Percentiles rank a stretch among this genome's conserved stretches.
These are phyloP conservation scores for Neofusicoccum sp. DNA, from an alignment of 2,329 filamentous ascomycete genomes.

Conservation along the genomic window DNA sequence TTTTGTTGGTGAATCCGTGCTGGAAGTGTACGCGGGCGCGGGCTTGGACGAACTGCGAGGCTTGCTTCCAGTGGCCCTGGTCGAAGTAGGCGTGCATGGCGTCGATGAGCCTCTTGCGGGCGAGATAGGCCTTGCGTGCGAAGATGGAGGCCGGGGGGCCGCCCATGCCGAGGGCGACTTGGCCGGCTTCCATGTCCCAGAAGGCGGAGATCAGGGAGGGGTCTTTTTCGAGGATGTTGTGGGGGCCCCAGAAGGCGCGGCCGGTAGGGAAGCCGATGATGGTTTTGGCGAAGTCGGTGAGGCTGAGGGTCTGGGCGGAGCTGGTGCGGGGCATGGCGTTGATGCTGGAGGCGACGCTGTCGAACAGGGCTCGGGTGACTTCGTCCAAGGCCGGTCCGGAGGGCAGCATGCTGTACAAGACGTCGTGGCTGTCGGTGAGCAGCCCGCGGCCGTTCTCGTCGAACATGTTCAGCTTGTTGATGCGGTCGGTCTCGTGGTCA, in stretches of 20 bases:
- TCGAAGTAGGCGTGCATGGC: slow-evolving; percentile 31
- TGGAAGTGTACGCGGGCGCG: slow-evolving; percentile 25
- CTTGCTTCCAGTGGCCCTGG: slow-evolving; percentile 24
- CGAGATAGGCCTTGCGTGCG: slow-evolving; percentile 39
- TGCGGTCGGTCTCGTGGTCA: slow-evolving; percentile 23
- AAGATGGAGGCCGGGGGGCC: slow-evolving; percentile 35
- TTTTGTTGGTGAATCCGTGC: slow-evolving; percentile 24
- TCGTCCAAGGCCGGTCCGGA: background rate
- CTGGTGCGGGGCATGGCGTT: background rate
- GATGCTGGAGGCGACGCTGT: background rate
- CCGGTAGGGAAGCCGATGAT: slow-evolving; percentile 29
- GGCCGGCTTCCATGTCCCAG: slow-evolving; percentile 43
- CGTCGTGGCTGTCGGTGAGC: background rate
- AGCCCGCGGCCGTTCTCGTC: background rate
- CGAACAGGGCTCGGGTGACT: background rate
- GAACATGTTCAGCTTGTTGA: background rate
- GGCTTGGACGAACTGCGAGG: slow-evolving; percentile 26
- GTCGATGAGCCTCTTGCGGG: slow-evolving; percentile 31
- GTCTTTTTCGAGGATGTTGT: slow-evolving; percentile 43
- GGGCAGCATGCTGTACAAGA: background rate
- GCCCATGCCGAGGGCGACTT: slow-evolving; percentile 28
- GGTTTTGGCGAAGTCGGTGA: background rate
- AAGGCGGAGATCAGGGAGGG: slow-evolving; percentile 38
- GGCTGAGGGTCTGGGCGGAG: background rate
- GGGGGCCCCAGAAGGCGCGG: slow-evolving; percentile 43